Evolutionary conservation across 1,284 basidiomycete genomes (phyloP).

Genomic region (Sporisorium scitamineum): DNA sequence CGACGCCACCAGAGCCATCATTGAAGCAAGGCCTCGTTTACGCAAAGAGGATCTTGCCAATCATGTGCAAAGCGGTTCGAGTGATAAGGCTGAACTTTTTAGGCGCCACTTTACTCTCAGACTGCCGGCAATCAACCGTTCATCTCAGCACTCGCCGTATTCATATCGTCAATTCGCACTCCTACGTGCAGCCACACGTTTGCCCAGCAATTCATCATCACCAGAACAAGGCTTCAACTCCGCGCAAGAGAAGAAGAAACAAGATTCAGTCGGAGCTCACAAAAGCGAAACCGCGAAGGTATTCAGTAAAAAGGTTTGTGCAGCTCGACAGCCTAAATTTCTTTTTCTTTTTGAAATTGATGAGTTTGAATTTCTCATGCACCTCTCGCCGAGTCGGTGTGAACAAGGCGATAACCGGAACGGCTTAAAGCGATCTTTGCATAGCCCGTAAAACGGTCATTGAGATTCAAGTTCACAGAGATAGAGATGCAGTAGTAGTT

Average conservation of each 20-base stretch:
- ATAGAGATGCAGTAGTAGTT: neutral
- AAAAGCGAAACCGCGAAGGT: neutral
- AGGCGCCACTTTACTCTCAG: too few species aligned
- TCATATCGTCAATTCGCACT: neutral
- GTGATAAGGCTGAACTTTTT: too few species aligned
- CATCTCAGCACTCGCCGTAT: neutral
- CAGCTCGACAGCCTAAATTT: too few species aligned
- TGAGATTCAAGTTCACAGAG: too few species aligned
- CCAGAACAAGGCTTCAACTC: neutral
- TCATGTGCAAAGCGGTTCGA: too few species aligned
- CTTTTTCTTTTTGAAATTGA: too few species aligned
- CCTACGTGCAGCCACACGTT: neutral
- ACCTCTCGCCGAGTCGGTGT: neutral
- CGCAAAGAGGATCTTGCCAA: too few species aligned
- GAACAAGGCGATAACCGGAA: neutral
- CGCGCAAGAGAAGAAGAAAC: neutral
- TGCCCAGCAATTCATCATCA: neutral
- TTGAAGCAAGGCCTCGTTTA: too few species aligned
- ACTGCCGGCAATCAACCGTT: too few species aligned
- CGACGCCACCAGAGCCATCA: too few species aligned
- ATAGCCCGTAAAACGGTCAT: neutral
- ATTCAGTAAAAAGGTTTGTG: too few species aligned
- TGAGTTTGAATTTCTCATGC: neutral
- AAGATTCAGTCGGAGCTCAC: neutral
- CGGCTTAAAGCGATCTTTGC: neutral